Evolutionary conservation across 768 basidiomycete genomes (phyloP).

Genomic region (Suillus sp.): DNA sequence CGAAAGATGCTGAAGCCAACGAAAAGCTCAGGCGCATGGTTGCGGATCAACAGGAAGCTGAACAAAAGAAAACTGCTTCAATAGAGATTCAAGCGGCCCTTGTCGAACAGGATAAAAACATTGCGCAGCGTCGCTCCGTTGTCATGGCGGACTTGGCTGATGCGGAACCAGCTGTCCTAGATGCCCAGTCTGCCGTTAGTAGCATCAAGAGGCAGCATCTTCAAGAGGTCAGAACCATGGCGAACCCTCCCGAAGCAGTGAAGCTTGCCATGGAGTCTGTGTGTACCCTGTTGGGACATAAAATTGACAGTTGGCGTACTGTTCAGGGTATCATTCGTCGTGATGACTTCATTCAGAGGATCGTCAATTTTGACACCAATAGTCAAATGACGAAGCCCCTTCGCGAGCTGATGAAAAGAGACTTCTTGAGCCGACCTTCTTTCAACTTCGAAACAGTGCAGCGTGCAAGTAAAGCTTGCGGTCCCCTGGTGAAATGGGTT

Average conservation of each 20-base stretch:
- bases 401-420: conserved; percentile 89
- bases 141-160: conserved; percentile 96
- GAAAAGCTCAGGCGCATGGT: conserved; percentile 98
- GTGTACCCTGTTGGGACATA: conserved; percentile 93
- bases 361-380: conserved; percentile 93
- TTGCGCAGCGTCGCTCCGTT: conserved; percentile 82
- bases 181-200: conserved; percentile 94
- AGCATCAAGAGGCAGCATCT: conserved; percentile 95
- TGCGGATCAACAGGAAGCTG: conserved; percentile 96
- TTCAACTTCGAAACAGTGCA: conserved; percentile 97
- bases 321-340: conserved; percentile 95
- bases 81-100: conserved; percentile 94
- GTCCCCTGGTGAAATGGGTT: conserved; percentile 97
- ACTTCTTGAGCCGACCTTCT: conserved; percentile 86
- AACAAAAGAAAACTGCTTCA: conserved; percentile 96
- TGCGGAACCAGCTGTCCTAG: conserved; percentile 94
- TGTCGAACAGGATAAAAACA: conserved; percentile 87
- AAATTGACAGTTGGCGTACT: conserved; percentile 95
- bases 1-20: conserved; percentile 94
- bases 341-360: conserved; percentile 94
- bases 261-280: conserved; percentile 99
- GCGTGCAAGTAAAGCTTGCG: conserved; percentile 94
- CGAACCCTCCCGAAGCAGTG: conserved; percentile 96
- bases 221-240: conserved; percentile 97
- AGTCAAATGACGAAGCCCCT: conserved; percentile 87